Evolutionary conservation across 148 eudicot genomes (phyloP), one percentile per base, ranked within the genome.

Genomic region (Chenopodium berlandieri): DNA sequence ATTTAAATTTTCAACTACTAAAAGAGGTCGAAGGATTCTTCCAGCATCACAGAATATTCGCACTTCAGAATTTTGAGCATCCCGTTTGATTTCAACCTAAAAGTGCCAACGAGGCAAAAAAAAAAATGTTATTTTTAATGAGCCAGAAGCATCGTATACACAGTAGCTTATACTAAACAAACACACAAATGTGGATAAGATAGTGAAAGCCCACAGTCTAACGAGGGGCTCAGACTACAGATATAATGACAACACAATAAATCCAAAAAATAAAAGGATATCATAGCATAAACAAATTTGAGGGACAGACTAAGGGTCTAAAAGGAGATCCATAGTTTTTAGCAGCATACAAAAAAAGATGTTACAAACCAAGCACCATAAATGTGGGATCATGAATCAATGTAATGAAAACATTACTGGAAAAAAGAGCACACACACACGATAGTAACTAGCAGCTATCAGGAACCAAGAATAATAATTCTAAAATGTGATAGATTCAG

Each of bases 11-110:
- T 88, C 91, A 73, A 95, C 94, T 46, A 95, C 94, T 22, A 95
- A 74, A 65, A 95, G 97, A 37, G 99, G 99, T 52, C 99, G 94
- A 44, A 95, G 86, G 71, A 95, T 87, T 82, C 97, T 91, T 82
- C 99, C 99, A 81, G 99, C 87, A 87, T 96, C 99, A 82, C 90
- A 87, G 82, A 92, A 94, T 71, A 96, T 84, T n/a, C 98, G 91
- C 17, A 96, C 97, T 89, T 96, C 99, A 40, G 83, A 72, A 81
- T 92, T 87, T 63, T 85, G 83, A 71, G 73, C 84, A 84, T 96
- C 99, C 62, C 91, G 87, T 85, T 94, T 94, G 81, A 96, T 86
- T 82, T 95, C 99, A 83, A 93, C 85, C 99, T 95, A 75, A 25
- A 85, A 0, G 27, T 9, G 56, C 48, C 50, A 79, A 73, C 22